phyloP scores from a whole-genome alignment of 2,329 filamentous ascomycete species.

The Penicillium sclerotiorum region DNA sequence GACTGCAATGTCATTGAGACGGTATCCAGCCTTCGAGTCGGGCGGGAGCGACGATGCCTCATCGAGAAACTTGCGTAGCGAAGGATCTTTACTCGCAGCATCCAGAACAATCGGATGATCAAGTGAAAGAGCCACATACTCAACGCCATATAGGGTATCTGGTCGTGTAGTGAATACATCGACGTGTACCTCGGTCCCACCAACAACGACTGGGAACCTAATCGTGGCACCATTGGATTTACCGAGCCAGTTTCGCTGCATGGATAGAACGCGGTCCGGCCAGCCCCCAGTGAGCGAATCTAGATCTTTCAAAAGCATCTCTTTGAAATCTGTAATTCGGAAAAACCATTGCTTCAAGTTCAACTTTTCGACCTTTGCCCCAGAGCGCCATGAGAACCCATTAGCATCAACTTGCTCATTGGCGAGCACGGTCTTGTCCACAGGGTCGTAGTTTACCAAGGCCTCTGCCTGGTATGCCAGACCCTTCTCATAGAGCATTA shows the following conservation, averaged over 20 bases:
- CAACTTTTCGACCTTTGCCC: slow-evolving; percentile 78
- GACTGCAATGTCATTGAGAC: slow-evolving; percentile 63
- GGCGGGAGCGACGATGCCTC: slow-evolving; percentile 55
- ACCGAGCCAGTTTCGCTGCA: slow-evolving; percentile 89
- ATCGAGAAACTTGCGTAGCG: slow-evolving; percentile 69
- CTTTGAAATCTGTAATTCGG: slow-evolving; percentile 76
- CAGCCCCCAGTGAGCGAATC: slow-evolving; percentile 68
- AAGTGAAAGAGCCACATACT: slow-evolving; percentile 78
- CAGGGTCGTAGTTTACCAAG: slow-evolving; percentile 85
- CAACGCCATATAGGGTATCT: slow-evolving; percentile 84
- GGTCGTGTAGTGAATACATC: slow-evolving; percentile 76
- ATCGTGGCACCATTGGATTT: slow-evolving; percentile 73
- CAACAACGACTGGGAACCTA: slow-evolving; percentile 64
- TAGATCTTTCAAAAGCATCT: slow-evolving; percentile 71
- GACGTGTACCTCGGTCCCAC: slow-evolving; percentile 58
- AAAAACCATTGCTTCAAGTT: slow-evolving; percentile 89
- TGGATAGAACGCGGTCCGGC: slow-evolving; percentile 79
- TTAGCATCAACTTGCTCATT: slow-evolving; percentile 86
- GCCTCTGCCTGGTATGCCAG: slow-evolving; percentile 83
- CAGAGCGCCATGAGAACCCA: slow-evolving; percentile 83
- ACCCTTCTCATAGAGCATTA: slow-evolving; percentile 72
- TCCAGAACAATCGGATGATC: slow-evolving; percentile 69
- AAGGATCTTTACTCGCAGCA: slow-evolving; percentile 61
- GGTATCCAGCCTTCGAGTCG: slow-evolving; percentile 66
- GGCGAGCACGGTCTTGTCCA: slow-evolving; percentile 85